Evolutionary conservation across 768 basidiomycete genomes (phyloP).

Genomic region (Boletus bicolor): DNA sequence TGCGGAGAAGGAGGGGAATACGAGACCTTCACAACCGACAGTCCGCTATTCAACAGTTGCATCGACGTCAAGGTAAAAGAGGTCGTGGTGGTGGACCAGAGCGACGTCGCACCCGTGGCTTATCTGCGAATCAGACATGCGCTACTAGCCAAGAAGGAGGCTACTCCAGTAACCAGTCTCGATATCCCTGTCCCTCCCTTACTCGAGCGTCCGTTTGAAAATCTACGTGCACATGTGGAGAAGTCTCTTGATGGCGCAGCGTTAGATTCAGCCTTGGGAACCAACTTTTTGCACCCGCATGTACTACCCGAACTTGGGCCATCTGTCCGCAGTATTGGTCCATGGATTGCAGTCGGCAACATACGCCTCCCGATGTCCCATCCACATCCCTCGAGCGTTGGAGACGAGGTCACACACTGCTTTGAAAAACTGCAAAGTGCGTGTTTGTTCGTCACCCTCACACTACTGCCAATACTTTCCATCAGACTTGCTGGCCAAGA

Average conservation of each 20-base stretch:
- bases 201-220: conserved; percentile 36
- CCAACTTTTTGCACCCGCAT: background rate
- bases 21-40: conserved; percentile 88
- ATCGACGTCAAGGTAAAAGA: conserved; percentile 69
- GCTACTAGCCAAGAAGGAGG: conserved; percentile 53
- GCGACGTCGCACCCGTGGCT: conserved; percentile 86
- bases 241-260: conserved; percentile 5
- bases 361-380: conserved; percentile 33
- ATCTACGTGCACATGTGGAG: conserved; percentile 8
- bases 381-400: conserved; percentile 54
- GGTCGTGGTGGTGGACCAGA: conserved; percentile 74
- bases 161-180: background rate
- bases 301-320: conserved; percentile 4
- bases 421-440: conserved; percentile 65
- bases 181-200: conserved; percentile 45
- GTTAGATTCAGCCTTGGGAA: background rate
- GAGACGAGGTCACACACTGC: conserved; percentile 69
- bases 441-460: background rate
- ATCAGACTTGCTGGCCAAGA: conserved; percentile 49
- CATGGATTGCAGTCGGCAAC: conserved; percentile 73
- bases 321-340: conserved; percentile 35
- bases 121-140: conserved; percentile 80
- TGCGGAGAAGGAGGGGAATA: conserved; percentile 99
- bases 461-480: background rate
- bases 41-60: conserved; percentile 78